Evolutionary conservation across 2,329 filamentous ascomycete species (phyloP), one percentile per base, ranked within the genome.

Genomic region (Cladosporium sp.): DNA sequence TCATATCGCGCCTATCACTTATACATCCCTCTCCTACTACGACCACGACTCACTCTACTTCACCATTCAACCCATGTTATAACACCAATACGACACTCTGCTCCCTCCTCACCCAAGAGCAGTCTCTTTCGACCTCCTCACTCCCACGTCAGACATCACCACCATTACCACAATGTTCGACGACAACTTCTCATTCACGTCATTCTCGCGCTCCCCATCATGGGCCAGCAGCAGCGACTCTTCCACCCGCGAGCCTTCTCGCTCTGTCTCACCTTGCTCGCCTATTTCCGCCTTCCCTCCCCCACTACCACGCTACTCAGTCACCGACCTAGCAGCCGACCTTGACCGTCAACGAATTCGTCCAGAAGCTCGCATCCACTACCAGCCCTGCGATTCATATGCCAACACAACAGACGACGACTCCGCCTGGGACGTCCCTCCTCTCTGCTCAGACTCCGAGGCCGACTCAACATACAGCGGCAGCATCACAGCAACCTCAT

Each of bases 251-350:
- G 67, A 70, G 21, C 66, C 71, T 23, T 75, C 73, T 7, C 68
- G 74, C 65, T 74, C 74, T 13, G 73, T 75, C 36, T 76, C 74
- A 28, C 74, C 74, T 58, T 76, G 73, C 68, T 74, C 74, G 32
- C 63, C 70, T 8, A 66, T 49, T 21, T 53, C 65, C 2, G 64
- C 74, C 13, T 69, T 68, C 62, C 51, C 51, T 46, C 60, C 56
- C 32, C 48, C 46, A 28, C 72, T 71, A 32, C 53, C 67, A 49
- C 69, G 67, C 43, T 71, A 73, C 64, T 72, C 74, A 3, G 71
- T 76, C 46, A 73, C 73, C 43, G 74, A 76, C 58, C 70, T 76
- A 18, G 74, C 74, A 23, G 72, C 69, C 11, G 69, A 71, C 28
- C 70, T 76, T 54, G 70, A 70, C 23, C 69, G 58, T 39, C 70